Evolutionary conservation across 192 early-diverging fungal species (phyloP).

Genomic region (Podila clonocystis): DNA sequence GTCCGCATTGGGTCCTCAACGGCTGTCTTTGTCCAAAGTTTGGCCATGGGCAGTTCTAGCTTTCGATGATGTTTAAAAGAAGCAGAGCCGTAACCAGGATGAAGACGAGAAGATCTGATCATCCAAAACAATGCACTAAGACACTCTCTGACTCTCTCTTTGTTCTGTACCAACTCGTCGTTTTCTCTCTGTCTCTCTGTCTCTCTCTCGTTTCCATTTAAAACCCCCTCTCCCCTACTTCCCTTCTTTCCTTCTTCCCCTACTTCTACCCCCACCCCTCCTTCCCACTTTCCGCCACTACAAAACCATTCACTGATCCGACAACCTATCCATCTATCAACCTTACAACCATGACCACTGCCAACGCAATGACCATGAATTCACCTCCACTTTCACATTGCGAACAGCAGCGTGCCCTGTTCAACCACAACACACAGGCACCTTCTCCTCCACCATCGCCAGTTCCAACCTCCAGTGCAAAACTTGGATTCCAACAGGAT

Average conservation of each 20-base stretch:
- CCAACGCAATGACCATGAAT: neutral
- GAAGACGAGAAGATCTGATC: no score
- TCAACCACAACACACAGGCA: neutral
- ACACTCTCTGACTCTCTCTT: no score
- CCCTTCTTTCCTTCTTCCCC: neutral
- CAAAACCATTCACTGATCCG: neutral
- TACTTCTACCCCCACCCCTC: neutral
- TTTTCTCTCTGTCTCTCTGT: no score
- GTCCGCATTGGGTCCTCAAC: neutral
- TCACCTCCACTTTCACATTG: neutral
- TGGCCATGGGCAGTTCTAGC: no score
- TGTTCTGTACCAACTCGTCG: no score
- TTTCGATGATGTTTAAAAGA: no score
- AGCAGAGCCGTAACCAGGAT: no score
- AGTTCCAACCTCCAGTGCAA: slow-evolving; percentile 5
- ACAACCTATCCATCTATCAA: neutral
- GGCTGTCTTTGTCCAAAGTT: neutral
- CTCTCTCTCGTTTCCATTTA: neutral
- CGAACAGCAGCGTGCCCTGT: slow-evolving; percentile 4
- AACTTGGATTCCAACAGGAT: neutral
- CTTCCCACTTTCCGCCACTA: neutral
- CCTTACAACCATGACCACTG: neutral
- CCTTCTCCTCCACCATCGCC: slow-evolving; percentile 12
- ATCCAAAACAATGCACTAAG: no score
- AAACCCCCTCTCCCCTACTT: neutral